A percentile compares a stretch with the other conserved stretches of the same genome.
Conservation (phyloP, 371 early-diverging fungal genomes). For the Batkoa obscura region DNA sequence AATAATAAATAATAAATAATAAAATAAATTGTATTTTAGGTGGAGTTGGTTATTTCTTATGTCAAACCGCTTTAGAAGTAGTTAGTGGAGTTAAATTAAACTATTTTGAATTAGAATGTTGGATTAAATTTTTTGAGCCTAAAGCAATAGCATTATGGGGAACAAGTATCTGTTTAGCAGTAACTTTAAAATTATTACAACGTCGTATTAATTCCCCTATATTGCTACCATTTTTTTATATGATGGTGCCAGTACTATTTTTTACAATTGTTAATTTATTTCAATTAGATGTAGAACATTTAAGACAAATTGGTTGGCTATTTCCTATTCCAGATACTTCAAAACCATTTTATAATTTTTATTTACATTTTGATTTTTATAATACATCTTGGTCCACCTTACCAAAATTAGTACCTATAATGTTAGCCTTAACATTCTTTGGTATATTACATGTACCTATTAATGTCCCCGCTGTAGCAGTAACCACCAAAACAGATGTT, state of each 20-base stretch:
- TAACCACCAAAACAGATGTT: slow-evolving; percentile 65
- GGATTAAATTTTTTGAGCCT: slow-evolving; percentile 1
- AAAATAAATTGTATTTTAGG: slow-evolving; percentile 16
- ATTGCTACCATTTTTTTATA: slow-evolving; percentile 71
- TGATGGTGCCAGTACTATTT: slow-evolving; percentile 57
- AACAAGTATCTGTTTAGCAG: slow-evolving; percentile 6
- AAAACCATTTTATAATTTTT: slow-evolving; percentile 72
- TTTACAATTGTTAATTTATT: slow-evolving; percentile 36
- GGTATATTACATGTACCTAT: slow-evolving; percentile 90
- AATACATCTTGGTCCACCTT: slow-evolving; percentile 45
- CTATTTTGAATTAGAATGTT: slow-evolving; percentile 5
- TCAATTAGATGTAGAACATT: slow-evolving; percentile 33
- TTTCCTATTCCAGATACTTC: slow-evolving; percentile 50
- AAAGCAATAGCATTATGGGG: slow-evolving; percentile 9
- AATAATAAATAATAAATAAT: not conserved
- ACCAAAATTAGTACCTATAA: slow-evolving; percentile 59
- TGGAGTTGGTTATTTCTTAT: slow-evolving; percentile 84
- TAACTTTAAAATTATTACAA: slow-evolving; percentile 8
- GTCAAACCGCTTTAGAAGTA: slow-evolving; percentile 83
- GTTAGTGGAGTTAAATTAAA: not conserved
- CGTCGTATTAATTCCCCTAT: slow-evolving; percentile 36
- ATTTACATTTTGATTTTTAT: slow-evolving; percentile 35
- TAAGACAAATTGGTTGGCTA: slow-evolving; percentile 69
- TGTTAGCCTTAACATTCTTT: slow-evolving; percentile 85
- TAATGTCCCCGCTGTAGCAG: slow-evolving; percentile 80